Percentiles rank a stretch among this genome's conserved stretches.
phyloP scores from a whole-genome alignment of 768 basidiomycete species.

The Tulasnella sp. region DNA sequence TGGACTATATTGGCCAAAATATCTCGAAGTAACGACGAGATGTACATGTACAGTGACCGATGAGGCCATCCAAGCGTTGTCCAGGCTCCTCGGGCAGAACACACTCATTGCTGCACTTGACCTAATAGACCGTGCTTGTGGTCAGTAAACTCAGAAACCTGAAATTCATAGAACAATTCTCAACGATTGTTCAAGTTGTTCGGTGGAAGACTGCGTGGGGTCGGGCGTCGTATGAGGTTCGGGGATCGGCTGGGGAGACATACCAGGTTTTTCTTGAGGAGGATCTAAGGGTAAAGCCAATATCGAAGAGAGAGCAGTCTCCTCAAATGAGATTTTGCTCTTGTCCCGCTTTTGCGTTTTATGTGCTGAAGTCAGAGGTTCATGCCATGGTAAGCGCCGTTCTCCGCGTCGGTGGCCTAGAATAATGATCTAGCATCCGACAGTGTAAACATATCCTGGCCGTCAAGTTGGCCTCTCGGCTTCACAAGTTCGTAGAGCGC shows the following conservation, averaged over 20 bases:
- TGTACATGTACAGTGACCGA: slow-evolving; percentile 20
- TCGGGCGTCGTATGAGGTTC: slow-evolving; percentile 54
- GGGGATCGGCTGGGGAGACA: slow-evolving; percentile 43
- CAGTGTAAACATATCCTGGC: slow-evolving; percentile 81
- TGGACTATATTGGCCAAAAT: neutral
- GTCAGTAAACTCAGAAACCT: slow-evolving; percentile 31
- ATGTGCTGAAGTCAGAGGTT: slow-evolving; percentile 50
- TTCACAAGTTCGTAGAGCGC: slow-evolving; percentile 47
- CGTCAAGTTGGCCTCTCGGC: slow-evolving; percentile 47
- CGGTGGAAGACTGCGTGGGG: slow-evolving; percentile 53
- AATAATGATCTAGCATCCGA: neutral
- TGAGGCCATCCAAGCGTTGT: slow-evolving; percentile 13
- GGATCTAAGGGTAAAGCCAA: neutral
- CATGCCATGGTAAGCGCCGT: slow-evolving; percentile 51
- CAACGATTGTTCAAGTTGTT: slow-evolving; percentile 41
- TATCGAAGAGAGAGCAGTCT: neutral
- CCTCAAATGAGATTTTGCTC: slow-evolving; percentile 50
- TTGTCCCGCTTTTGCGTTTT: slow-evolving; percentile 64
- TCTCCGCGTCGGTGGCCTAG: neutral
- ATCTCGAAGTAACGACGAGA: neutral
- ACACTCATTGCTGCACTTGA: slow-evolving; percentile 60
- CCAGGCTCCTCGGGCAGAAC: slow-evolving; percentile 8
- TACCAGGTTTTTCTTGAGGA: neutral
- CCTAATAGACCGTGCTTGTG: slow-evolving; percentile 61
- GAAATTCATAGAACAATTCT: neutral